Conservation (phyloP, 305 asterid species). For the Lippia alba region DNA sequence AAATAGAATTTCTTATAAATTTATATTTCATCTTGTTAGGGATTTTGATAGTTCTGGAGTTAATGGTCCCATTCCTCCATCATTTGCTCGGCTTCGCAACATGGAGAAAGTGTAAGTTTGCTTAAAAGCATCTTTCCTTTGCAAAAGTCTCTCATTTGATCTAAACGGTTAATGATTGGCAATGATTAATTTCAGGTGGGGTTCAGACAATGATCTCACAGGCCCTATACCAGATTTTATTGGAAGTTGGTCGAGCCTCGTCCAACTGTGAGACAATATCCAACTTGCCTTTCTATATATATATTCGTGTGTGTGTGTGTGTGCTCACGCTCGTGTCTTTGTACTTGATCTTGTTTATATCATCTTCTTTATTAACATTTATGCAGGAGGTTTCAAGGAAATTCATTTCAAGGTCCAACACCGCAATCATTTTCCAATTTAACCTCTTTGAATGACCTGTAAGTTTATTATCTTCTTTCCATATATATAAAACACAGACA, state of each 20-base stretch:
- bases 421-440: constrained; percentile 72
- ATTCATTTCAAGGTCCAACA: constrained; percentile 78
- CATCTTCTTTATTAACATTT: constrained; percentile 2
- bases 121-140: neutral
- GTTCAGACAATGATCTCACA: constrained; percentile 52
- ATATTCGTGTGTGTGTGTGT: no score
- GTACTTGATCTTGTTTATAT: neutral
- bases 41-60: constrained; percentile 39
- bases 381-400: constrained; percentile 83
- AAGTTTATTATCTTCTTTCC: constrained; percentile 34
- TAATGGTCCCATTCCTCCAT: constrained; percentile 36
- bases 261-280: constrained; percentile 43
- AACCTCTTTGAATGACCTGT: constrained; percentile 64
- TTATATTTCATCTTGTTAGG: constrained; percentile 19
- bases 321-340: neutral
- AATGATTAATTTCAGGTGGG: constrained; percentile 51
- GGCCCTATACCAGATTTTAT: constrained; percentile 63
- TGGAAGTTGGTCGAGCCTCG: constrained; percentile 51
- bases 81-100: constrained; percentile 32
- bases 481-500: neutral
- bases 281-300: neutral
- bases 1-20: neutral
- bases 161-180: constrained; percentile 8
- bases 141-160: neutral
- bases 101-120: constrained; percentile 34